Base-by-base conservation (phyloP, 495 filamentous ascomycete species). In the Aspergillus heteromorphus region DNA sequence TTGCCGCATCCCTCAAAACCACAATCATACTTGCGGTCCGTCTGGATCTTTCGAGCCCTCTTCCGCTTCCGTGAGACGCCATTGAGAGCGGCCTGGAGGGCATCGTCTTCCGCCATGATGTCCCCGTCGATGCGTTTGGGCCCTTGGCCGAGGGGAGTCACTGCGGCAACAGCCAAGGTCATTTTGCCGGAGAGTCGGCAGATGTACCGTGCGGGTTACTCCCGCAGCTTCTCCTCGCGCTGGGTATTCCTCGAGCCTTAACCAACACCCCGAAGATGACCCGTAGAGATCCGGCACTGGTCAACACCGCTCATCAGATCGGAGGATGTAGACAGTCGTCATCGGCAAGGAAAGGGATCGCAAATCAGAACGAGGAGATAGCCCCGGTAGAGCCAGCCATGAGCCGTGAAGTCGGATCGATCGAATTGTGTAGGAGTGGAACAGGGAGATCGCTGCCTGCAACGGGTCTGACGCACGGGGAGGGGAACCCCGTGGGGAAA, bases 21-120 rank as follows among this genome's bases (percentile, higher is more conserved):
- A 68, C 93, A 98, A 60, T 92, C 87, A 58, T 96, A 98, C 65
- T 96, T 97, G 73, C 93, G 96, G 68, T 97, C 92, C 31, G 75
- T 57, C 29, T 87, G 75, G 25, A 87, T 87, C 68, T 95, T 96
- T 56, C 92, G 86, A 36, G 87, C 91, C 61, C 88, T 79, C 64
- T 89, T 83, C 51, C 91, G 79, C 69, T 92, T 93, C 55, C 83
- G 82, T 54, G 73, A 68, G 41, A 73, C 68, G 14, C 71, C 76
- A 43, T 65, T 58, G 43, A 59, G 57, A 16, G 57, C 27, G 48
- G 57, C 48, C 25, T 63, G 68, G 29, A 54, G 51, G 27, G 64
- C 65, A 49, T 68, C 65, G 40, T 62, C 62, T 18, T 66, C 66
- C 40, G 65, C 66, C 11, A 62, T 55, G 34, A 49, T 8, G 11